These are phyloP conservation scores for Penicillium parvum DNA, from an alignment of 495 filamentous ascomycete species.

Conservation along the genomic window DNA sequence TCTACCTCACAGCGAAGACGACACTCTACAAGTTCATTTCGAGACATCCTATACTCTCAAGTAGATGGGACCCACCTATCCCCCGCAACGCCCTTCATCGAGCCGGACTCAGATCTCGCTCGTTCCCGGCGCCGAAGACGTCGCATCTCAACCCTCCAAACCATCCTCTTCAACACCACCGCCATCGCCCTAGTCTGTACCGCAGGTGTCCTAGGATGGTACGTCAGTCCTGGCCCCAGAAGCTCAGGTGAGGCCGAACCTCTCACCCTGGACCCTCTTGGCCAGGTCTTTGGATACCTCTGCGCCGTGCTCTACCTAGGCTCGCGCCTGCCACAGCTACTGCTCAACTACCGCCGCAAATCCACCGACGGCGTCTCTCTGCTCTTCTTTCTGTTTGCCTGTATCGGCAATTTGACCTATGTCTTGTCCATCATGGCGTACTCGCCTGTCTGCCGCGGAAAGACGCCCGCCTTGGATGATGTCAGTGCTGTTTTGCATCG, in stretches of 20 bases:
- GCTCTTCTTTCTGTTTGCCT: constrained; percentile 95
- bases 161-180: constrained; percentile 63
- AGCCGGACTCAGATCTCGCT: constrained; percentile 16
- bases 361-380: constrained; percentile 86
- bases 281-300: constrained; percentile 82
- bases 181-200: constrained; percentile 74
- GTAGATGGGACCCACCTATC: constrained; percentile 68
- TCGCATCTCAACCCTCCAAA: constrained; percentile 49
- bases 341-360: constrained; percentile 86
- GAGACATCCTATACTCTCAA: constrained; percentile 28
- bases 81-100: constrained; percentile 69
- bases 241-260: constrained; percentile 22
- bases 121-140: constrained; percentile 17
- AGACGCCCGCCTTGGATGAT: constrained; percentile 14
- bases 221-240: constrained; percentile 48
- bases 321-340: constrained; percentile 78
- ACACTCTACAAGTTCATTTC: constrained; percentile 31
- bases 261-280: constrained; percentile 65
- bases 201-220: constrained; percentile 84
- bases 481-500: background rate
- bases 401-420: constrained; percentile 89
- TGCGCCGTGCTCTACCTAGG: constrained; percentile 86
- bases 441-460: constrained; percentile 53
- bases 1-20: constrained; percentile 16
- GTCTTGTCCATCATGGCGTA: constrained; percentile 88